Base-by-base conservation (phyloP, 495 filamentous ascomycete species). In the Daldinia childiae region DNA sequence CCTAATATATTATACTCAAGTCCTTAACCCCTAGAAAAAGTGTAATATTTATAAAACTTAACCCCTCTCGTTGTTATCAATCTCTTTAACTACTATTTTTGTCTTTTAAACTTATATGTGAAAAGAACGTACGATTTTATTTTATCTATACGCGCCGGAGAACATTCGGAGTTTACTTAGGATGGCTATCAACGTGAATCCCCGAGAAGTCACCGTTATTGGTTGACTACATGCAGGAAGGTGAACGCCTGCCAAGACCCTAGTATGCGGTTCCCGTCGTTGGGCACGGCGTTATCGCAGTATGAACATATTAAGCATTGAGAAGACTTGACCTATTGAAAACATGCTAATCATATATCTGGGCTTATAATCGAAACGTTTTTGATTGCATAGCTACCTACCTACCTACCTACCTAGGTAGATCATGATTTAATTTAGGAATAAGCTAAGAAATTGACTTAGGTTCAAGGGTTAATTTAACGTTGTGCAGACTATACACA, bases 151-250 rank as follows among this genome's bases (percentile, higher is more conserved):
- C n/a, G 15, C 21, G 34, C 50, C 70, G 70, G 70, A 36, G 64
- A 72, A 61, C 50, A 14, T 45, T 72, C 70, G 70, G 70, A 24
- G 32, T 72, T 68, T 55, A 62, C 15, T 30, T 1, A 1, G 26
- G 39, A 36, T 39, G 30, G 45, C 54, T 64, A 72, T 72, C 60
- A 72, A 50, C 56, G 56, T 21, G 39, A 56, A 54, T 62, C 59
- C 34, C 69, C 69, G 69, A 72, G 56, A 62, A 64, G 64, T 68
- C 64, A 72, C 64, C 64, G 70, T 57, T 58, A 72, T 68, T 72
- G 70, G 64, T 26, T 68, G 32, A 15, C 21, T 54, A 19, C 32
- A 39, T 65, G 56, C 60, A 34, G 41, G 55, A 29, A 34, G 24
- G 6, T 29, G 19, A 56, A 52, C n/a, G 29, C 27, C 24, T 17